These are phyloP conservation scores for Chaetothyriales sp. DNA, from an alignment of 2,329 filamentous ascomycete genomes.

Conservation along the genomic window DNA sequence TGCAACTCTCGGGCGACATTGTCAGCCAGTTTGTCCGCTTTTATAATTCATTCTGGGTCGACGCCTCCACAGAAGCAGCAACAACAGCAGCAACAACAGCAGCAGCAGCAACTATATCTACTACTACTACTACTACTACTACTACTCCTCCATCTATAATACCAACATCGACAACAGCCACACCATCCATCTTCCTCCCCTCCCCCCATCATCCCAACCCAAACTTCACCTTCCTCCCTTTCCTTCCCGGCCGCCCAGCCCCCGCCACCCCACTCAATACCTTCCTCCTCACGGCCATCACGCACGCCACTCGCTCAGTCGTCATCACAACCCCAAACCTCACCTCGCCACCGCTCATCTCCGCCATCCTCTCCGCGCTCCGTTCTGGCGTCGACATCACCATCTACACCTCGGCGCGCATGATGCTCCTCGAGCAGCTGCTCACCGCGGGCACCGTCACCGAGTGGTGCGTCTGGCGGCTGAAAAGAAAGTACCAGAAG, in stretches of 20 bases:
- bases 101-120: neutral
- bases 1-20: constrained; percentile 49
- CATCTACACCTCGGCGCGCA: constrained; percentile 49
- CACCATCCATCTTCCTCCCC: constrained; percentile 14
- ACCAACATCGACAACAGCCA: neutral
- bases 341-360: constrained; percentile 50
- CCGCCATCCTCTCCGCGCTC: constrained; percentile 46
- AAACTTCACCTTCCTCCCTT: constrained; percentile 45
- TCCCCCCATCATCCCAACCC: constrained; percentile 50
- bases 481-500: constrained; percentile 16
- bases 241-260: constrained; percentile 30
- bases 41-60: constrained; percentile 53
- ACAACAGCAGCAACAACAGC: neutral
- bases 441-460: constrained; percentile 64
- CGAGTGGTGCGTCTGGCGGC: constrained; percentile 39
- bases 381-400: constrained; percentile 51
- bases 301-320: constrained; percentile 45
- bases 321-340: constrained; percentile 66
- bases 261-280: constrained; percentile 25
- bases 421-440: constrained; percentile 72
- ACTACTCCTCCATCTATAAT: neutral
- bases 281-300: constrained; percentile 51
- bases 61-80: constrained; percentile 2
- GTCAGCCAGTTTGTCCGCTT: constrained; percentile 50
- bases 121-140: no score